Evolutionary conservation across 1,284 basidiomycete genomes (phyloP).

Genomic region (Chalciporus piperatoides): DNA sequence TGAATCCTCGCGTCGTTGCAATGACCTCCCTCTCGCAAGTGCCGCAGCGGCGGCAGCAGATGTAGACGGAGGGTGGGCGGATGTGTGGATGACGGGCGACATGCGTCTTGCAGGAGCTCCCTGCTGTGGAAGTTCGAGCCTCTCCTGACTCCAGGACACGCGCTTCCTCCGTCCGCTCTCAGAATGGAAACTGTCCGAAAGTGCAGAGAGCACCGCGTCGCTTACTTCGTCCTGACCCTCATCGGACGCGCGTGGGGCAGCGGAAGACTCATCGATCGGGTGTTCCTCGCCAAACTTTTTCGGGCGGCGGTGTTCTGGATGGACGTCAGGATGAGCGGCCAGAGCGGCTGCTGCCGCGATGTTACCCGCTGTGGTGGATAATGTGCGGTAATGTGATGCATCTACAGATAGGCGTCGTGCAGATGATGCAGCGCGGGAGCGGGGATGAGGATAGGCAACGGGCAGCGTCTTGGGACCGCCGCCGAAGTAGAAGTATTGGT

Average conservation of each 20-base stretch:
- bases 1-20: constrained; percentile 38
- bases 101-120: constrained; percentile 38
- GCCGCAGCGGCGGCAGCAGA: constrained; percentile 22
- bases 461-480: constrained; percentile 33
- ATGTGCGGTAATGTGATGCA: constrained; percentile 59
- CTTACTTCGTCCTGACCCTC: constrained; percentile 49
- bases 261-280: constrained; percentile 21
- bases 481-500: constrained; percentile 78
- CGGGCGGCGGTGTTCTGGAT: constrained; percentile 24
- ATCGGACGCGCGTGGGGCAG: constrained; percentile 13
- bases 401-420: constrained; percentile 47
- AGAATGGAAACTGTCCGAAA: constrained; percentile 71
- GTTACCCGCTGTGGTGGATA: constrained; percentile 64
- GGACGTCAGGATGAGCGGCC: constrained; percentile 54
- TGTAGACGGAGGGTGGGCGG: constrained; percentile 32
- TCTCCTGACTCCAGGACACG: constrained; percentile 66
- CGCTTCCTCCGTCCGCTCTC: constrained; percentile 56
- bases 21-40: constrained; percentile 43
- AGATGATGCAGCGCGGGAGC: constrained; percentile 42
- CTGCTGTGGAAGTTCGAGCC: constrained; percentile 39
- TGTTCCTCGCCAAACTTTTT: constrained; percentile 20
- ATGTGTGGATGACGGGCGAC: constrained; percentile 30
- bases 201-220: constrained; percentile 48
- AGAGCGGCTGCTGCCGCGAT: constrained; percentile 65
- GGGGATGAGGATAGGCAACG: constrained; percentile 37